Evolutionary conservation across 2,329 filamentous ascomycete genomes (phyloP).

Genomic region (Parastagonospora avenae): DNA sequence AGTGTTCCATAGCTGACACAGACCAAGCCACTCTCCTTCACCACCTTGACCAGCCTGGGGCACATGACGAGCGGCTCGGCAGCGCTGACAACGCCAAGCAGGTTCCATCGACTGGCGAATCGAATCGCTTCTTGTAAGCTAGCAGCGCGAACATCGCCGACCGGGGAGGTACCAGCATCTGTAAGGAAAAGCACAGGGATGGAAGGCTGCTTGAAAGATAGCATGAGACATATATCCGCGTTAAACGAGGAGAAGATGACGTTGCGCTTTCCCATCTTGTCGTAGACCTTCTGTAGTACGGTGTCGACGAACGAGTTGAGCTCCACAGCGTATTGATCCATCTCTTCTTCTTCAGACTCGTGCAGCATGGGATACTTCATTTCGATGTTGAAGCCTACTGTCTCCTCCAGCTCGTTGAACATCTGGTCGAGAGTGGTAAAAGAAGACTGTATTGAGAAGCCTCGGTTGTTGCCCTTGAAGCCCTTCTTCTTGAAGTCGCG

Average conservation of each 20-base stretch:
- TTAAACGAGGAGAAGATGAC: constrained; percentile 98
- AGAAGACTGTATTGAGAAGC: constrained; percentile 92
- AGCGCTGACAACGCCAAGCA: constrained; percentile 88
- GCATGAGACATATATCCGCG: constrained; percentile 90
- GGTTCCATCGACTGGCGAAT: constrained; percentile 92
- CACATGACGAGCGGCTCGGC: constrained; percentile 88
- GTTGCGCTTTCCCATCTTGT: constrained; percentile 79
- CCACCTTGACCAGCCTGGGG: constrained; percentile 85
- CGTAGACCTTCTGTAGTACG: constrained; percentile 87
- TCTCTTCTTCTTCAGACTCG: constrained; percentile 92
- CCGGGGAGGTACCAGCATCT: constrained; percentile 79
- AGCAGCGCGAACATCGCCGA: constrained; percentile 87
- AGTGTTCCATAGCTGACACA: constrained; percentile 92
- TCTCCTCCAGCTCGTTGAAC: constrained; percentile 80
- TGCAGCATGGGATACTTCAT: constrained; percentile 99
- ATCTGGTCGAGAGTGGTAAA: constrained; percentile 96
- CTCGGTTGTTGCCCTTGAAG: constrained; percentile 93
- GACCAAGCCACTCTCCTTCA: constrained; percentile 91
- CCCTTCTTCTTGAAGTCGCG: constrained; percentile 93
- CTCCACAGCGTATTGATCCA: constrained; percentile 95
- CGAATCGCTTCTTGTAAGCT: constrained; percentile 94
- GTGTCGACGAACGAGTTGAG: constrained; percentile 97
- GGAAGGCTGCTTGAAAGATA: constrained; percentile 96
- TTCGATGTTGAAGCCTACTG: constrained; percentile 96
- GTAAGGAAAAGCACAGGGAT: constrained; percentile 95